These are phyloP conservation scores for Stereum hirsutum DNA, from an alignment of 1,284 basidiomycete genomes.

Conservation along the genomic window DNA sequence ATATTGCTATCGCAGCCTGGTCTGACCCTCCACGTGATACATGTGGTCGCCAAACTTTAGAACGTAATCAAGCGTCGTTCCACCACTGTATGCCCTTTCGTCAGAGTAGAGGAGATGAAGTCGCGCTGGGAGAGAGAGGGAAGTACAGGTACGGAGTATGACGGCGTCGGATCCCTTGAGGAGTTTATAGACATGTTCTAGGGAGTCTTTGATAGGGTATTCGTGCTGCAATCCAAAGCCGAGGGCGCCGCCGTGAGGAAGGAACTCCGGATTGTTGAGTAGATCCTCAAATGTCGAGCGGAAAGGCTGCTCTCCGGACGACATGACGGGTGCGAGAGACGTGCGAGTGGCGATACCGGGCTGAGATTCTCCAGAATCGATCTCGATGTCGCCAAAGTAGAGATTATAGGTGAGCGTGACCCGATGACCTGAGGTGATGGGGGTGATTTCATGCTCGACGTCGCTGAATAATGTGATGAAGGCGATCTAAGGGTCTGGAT, in stretches of 20 bases:
- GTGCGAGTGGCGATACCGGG: background rate
- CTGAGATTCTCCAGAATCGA: background rate
- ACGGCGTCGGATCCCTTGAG: background rate
- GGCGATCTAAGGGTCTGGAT: conserved; percentile 12
- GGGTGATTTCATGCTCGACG: conserved; percentile 32
- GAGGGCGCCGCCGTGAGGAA: conserved; percentile 22
- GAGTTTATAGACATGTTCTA: background rate
- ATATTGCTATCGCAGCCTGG: background rate
- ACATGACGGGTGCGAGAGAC: background rate
- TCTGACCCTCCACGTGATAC: background rate
- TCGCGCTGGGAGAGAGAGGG: background rate
- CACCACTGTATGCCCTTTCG: background rate
- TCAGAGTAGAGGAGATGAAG: background rate
- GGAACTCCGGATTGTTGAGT: conserved; percentile 15
- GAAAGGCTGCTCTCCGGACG: conserved; percentile 9
- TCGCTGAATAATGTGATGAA: conserved; percentile 33
- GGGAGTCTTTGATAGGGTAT: conserved; percentile 15
- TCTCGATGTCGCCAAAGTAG: conserved; percentile 14
- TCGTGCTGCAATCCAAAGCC: conserved; percentile 23
- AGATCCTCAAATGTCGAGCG: conserved; percentile 12
- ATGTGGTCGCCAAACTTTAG: too few species aligned
- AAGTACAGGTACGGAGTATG: background rate
- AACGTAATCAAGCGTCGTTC: too few species aligned
- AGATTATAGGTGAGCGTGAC: conserved; percentile 32
- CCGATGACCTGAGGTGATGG: conserved; percentile 27